phyloP scores from a whole-genome alignment of 495 filamentous ascomycete genomes.

The Neurospora sp. region DNA sequence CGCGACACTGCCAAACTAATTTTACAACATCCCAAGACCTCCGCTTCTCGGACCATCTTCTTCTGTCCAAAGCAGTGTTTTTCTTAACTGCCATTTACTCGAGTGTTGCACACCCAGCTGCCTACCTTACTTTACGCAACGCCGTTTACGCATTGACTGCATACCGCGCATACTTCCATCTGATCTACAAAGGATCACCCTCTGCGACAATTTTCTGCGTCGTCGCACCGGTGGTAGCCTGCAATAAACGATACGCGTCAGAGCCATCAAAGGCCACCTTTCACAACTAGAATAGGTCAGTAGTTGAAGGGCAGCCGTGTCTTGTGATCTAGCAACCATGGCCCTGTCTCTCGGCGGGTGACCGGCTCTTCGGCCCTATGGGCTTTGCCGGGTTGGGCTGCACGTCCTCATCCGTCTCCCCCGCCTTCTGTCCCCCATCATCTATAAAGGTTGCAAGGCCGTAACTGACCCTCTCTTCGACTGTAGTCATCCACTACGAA shows the following conservation, averaged over 20 bases:
- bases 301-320: background rate
- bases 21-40: background rate
- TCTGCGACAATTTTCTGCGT: background rate
- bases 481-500: background rate
- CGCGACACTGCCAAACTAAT: background rate
- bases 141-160: background rate
- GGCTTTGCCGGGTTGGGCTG: background rate
- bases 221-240: background rate
- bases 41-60: background rate
- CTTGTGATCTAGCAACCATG: background rate
- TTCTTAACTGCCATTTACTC: background rate
- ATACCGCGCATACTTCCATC: background rate
- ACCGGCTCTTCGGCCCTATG: background rate
- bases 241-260: background rate
- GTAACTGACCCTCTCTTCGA: background rate
- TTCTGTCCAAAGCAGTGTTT: background rate
- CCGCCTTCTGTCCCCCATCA: background rate
- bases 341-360: background rate
- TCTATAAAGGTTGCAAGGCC: background rate
- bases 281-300: background rate
- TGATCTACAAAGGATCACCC: background rate
- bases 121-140: background rate
- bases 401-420: background rate
- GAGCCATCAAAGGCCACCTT: background rate
- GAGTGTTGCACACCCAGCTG: background rate